Conservation (phyloP, 352 stramenopile species). For the Globisporangium spiculum region DNA sequence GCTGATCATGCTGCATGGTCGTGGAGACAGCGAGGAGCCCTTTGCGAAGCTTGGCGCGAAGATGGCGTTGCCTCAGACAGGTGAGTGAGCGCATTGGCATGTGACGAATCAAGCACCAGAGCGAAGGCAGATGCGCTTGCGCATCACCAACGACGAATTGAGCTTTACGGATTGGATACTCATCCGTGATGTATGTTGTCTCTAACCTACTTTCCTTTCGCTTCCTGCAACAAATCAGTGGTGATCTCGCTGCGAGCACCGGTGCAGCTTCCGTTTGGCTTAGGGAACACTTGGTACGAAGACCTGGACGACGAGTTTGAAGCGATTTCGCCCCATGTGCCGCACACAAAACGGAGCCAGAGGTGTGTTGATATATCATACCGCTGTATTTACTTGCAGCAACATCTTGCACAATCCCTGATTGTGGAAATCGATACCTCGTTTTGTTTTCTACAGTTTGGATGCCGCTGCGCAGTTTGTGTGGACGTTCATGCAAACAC, state of each 20-base stretch:
- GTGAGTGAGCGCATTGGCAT: conserved; percentile 17
- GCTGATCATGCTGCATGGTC: conserved; percentile 59
- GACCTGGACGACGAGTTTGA: conserved; percentile 51
- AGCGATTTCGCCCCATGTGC: conserved; percentile 36
- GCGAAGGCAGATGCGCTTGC: too few relatives aligned
- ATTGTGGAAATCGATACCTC: too few relatives aligned
- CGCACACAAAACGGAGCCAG: conserved; percentile 37
- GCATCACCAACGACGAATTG: not conserved
- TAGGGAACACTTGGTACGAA: conserved; percentile 54
- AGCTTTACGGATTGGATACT: not conserved
- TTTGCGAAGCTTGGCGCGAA: conserved; percentile 47
- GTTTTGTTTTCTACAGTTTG: conserved; percentile 26
- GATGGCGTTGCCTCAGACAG: conserved; percentile 68
- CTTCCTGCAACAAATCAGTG: conserved; percentile 18
- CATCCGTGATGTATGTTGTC: not conserved
- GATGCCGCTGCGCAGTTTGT: conserved; percentile 31
- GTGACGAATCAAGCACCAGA: too few relatives aligned
- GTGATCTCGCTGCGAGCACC: conserved; percentile 52
- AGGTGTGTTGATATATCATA: conserved; percentile 17
- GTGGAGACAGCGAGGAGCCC: conserved; percentile 48
- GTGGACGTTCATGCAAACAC: conserved; percentile 40
- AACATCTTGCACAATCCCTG: too few relatives aligned
- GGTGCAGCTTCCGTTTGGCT: conserved; percentile 46
- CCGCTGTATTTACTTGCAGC: too few relatives aligned
- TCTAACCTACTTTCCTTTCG: not conserved